These are phyloP conservation scores for slime mould (Dictyostelium discoideum) DNA, from an alignment of 78 protist genomes.

Conservation along the genomic window DNA sequence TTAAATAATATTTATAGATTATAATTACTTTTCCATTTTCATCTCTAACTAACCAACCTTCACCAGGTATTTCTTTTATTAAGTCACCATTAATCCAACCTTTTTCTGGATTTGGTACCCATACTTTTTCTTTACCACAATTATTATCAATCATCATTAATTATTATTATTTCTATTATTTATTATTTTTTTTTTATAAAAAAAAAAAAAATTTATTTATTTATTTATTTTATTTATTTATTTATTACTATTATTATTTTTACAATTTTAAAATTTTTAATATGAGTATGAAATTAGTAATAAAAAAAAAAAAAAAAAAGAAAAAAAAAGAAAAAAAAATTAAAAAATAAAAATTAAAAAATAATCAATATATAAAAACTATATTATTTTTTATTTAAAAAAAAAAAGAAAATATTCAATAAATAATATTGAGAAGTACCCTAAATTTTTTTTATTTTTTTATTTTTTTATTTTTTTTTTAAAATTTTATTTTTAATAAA, in stretches of 20 bases:
- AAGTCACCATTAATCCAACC: conserved; percentile 73
- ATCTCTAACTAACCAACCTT: neutral
- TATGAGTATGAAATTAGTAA: neutral
- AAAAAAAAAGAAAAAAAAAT: too few relatives aligned
- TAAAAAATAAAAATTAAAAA: too few relatives aligned
- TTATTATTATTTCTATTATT: neutral
- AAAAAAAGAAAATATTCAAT: too few relatives aligned
- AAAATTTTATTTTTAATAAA: too few relatives aligned
- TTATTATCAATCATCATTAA: neutral
- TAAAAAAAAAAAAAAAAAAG: too few relatives aligned
- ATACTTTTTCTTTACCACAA: conserved; percentile 36
- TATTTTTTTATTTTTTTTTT: too few relatives aligned
- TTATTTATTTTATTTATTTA: neutral
- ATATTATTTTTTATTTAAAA: too few relatives aligned
- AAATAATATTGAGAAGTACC: neutral
- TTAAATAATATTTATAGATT: neutral
- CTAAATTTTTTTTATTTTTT: too few relatives aligned
- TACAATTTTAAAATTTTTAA: neutral
- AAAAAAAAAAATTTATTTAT: neutral
- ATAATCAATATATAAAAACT: too few relatives aligned
- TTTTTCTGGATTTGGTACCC: conserved; percentile 37
- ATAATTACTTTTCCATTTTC: conserved; percentile 39
- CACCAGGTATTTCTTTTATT: neutral
- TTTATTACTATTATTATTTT: neutral
- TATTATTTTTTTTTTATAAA: too few relatives aligned